These are phyloP conservation scores for Vaccinium corymbosum DNA, from an alignment of 148 eudicot genomes.

Conservation along the genomic window DNA sequence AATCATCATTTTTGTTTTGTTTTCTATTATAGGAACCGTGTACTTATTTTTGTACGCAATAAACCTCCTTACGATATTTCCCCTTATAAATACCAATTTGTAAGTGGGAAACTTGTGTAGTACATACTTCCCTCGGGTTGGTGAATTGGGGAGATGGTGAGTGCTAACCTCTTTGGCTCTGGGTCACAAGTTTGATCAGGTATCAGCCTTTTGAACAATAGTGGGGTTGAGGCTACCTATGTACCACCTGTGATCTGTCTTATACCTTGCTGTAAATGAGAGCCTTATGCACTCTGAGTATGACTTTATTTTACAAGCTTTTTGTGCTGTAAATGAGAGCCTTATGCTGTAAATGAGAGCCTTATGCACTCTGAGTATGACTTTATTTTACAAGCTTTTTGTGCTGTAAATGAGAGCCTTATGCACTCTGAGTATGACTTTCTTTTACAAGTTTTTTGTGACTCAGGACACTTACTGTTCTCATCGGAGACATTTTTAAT, in stretches of 20 bases:
- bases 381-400: background rate
- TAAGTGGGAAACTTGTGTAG: background rate
- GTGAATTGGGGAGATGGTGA: background rate
- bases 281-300: background rate
- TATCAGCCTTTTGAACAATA: background rate
- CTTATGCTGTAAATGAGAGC: background rate
- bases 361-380: background rate
- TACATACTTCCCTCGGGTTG: background rate
- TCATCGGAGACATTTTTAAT: background rate
- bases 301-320: background rate
- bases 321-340: background rate
- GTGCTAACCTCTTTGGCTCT: background rate
- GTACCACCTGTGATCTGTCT: background rate
- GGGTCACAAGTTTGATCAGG: background rate
- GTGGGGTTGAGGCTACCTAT: background rate
- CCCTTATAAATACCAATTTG: background rate
- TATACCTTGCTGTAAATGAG: background rate
- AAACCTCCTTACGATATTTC: background rate
- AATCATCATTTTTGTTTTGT: background rate
- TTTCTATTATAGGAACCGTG: background rate
- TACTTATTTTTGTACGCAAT: background rate
- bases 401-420: too few relatives aligned
- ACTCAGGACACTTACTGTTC: background rate
- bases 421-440: background rate
- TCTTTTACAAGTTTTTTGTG: background rate